phyloP scores from a whole-genome alignment of 176 grass and related monocot genomes.

The Echinochloa phyllopogon region DNA sequence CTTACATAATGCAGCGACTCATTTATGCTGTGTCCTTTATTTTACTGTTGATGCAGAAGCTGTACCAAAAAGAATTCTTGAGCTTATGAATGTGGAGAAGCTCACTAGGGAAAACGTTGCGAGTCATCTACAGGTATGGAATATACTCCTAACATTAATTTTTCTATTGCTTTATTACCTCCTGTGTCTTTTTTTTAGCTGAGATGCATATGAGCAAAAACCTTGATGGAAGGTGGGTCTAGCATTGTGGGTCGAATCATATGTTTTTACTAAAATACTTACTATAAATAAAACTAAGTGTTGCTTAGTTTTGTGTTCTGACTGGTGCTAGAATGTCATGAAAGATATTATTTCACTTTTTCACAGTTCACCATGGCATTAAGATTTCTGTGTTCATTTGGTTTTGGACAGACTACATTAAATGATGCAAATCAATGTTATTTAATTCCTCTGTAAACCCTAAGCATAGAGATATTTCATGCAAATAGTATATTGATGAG shows the following conservation, averaged over 20 bases:
- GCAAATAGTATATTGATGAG: background rate
- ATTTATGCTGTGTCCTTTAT: slow-evolving; percentile 48
- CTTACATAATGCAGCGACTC: slow-evolving; percentile 29
- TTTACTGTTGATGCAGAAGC: slow-evolving; percentile 64
- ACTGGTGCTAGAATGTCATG: slow-evolving; percentile 4
- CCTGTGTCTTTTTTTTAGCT: slow-evolving; percentile 9
- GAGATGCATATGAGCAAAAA: slow-evolving; percentile 13
- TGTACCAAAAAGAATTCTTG: slow-evolving; percentile 90
- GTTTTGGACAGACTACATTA: background rate
- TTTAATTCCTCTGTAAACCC: background rate
- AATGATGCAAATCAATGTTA: background rate
- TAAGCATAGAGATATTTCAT: background rate
- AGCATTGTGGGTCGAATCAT: background rate
- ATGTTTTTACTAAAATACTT: background rate
- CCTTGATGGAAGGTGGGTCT: background rate
- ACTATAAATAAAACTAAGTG: background rate
- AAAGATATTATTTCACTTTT: background rate
- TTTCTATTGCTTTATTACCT: background rate
- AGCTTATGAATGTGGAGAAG: slow-evolving; percentile 86
- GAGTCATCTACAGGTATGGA: slow-evolving; percentile 86
- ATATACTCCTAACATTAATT: slow-evolving; percentile 25
- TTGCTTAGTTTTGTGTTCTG: slow-evolving; percentile 7
- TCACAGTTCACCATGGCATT: background rate
- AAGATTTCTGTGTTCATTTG: slow-evolving; percentile 25
- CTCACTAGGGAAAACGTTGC: slow-evolving; percentile 94